Percentiles rank a stretch among this genome's conserved stretches.
phyloP scores from a whole-genome alignment of 225 moss, liverwort and hornwort species.

The Pleurozium schreberi region DNA sequence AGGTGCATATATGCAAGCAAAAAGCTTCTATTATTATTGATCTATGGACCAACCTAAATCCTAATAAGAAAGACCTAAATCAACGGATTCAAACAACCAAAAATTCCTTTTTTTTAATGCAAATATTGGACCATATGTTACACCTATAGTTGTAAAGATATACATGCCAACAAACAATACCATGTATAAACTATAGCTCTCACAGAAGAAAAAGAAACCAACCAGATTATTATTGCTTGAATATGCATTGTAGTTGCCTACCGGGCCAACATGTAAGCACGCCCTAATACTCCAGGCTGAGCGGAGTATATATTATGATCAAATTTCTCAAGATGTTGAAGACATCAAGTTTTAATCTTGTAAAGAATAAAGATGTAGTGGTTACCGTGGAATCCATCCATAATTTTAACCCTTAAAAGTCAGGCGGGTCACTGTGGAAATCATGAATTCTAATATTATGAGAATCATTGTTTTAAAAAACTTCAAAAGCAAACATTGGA shows the following conservation, averaged over 20 bases:
- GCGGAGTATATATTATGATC: background rate
- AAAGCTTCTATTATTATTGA: too few relatives aligned
- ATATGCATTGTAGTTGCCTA: too few relatives aligned
- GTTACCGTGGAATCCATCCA: too few relatives aligned
- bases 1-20: background rate
- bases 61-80: background rate
- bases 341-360: background rate
- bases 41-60: background rate
- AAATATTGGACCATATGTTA: background rate
- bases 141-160: too few relatives aligned
- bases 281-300: too few relatives aligned
- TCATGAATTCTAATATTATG: fast-evolving
- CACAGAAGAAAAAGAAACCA: background rate
- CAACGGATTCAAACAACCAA: background rate
- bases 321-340: background rate
- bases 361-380: too few relatives aligned
- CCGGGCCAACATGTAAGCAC: too few relatives aligned
- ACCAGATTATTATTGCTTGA: too few relatives aligned
- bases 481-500: too few relatives aligned
- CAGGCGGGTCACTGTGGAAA: fast-evolving
- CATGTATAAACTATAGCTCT: background rate
- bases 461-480: background rate
- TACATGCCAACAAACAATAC: background rate
- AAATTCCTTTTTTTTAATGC: background rate
- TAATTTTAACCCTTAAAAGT: too few relatives aligned